Conservation (phyloP, 2,329 filamentous ascomycete genomes). For the Chalaropsis thielavioides region DNA sequence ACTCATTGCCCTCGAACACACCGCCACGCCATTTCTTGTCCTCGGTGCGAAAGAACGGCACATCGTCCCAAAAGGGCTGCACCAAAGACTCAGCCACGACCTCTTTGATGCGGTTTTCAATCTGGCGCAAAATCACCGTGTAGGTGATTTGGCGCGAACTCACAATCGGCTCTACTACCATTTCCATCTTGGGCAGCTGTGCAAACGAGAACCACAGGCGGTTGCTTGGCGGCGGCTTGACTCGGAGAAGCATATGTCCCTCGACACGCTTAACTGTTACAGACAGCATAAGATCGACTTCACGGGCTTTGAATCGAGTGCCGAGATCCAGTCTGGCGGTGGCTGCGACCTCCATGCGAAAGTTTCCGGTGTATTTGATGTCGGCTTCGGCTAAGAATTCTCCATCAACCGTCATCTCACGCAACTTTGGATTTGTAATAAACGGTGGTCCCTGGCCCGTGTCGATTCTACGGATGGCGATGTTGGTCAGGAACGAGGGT, state of each 20-base stretch:
- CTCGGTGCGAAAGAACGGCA: constrained; percentile 74
- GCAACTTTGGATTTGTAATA: constrained; percentile 75
- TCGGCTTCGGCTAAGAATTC: constrained; percentile 80
- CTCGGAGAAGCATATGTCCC: constrained; percentile 68
- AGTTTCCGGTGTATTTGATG: constrained; percentile 76
- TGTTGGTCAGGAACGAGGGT: constrained; percentile 73
- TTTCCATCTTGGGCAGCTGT: constrained; percentile 82
- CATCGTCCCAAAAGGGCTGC: constrained; percentile 88
- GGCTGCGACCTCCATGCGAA: constrained; percentile 80
- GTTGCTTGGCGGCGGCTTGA: constrained; percentile 93
- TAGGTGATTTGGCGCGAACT: constrained; percentile 93
- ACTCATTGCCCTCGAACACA: constrained; percentile 51
- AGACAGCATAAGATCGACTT: constrained; percentile 78
- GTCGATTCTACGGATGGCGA: constrained; percentile 69
- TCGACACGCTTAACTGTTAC: constrained; percentile 73
- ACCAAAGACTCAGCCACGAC: constrained; percentile 87
- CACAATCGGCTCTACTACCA: constrained; percentile 90
- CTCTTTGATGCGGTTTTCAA: constrained; percentile 89
- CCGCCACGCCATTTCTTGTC: constrained; percentile 71
- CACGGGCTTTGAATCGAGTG: constrained; percentile 70
- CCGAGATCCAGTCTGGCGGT: constrained; percentile 86
- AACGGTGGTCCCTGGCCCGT: constrained; percentile 78
- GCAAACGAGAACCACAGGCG: constrained; percentile 93
- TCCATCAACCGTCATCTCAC: constrained; percentile 80
- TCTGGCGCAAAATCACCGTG: constrained; percentile 76